A percentile compares a stretch with the other conserved stretches of the same genome.
phyloP scores from a whole-genome alignment of 768 basidiomycete species.

The Boletus edulis region DNA sequence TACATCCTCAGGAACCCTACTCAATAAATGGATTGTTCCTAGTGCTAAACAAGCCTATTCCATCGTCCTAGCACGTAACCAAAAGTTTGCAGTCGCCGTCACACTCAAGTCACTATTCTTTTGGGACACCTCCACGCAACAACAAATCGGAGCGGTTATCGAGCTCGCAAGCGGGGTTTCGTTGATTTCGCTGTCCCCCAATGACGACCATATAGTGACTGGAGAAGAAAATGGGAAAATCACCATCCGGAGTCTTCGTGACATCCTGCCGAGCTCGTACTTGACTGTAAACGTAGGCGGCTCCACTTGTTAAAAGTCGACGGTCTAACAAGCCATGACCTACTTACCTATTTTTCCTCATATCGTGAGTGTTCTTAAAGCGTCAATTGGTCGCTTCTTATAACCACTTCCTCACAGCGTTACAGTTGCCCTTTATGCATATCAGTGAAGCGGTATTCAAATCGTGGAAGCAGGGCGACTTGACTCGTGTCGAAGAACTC shows the following conservation, averaged over 20 bases:
- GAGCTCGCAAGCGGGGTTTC: not conserved
- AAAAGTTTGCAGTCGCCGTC: too few relatives aligned
- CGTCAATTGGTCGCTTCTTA: not conserved
- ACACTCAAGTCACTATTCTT: not conserved
- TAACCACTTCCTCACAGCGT: not conserved
- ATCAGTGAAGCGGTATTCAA: not conserved
- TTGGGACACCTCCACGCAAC: not conserved
- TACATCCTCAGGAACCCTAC: not conserved
- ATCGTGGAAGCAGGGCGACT: not conserved
- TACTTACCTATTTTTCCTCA: too few relatives aligned
- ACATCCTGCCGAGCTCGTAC: conserved; percentile 1
- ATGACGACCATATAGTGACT: not conserved
- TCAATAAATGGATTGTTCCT: too few relatives aligned
- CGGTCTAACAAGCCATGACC: not conserved
- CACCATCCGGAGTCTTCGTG: not conserved
- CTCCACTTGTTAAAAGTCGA: too few relatives aligned
- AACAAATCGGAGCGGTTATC: not conserved
- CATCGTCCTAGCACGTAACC: too few relatives aligned
- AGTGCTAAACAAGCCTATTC: too few relatives aligned
- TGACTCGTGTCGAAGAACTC: not conserved
- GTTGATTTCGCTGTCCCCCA: too few relatives aligned
- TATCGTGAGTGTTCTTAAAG: not conserved
- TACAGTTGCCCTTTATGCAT: not conserved
- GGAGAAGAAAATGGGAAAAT: not conserved
- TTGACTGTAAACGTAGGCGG: not conserved